Evolutionary conservation across 129 eudicot species (phyloP), one percentile per base, ranked within the genome.

Genomic region (Escallonia herrerae): DNA sequence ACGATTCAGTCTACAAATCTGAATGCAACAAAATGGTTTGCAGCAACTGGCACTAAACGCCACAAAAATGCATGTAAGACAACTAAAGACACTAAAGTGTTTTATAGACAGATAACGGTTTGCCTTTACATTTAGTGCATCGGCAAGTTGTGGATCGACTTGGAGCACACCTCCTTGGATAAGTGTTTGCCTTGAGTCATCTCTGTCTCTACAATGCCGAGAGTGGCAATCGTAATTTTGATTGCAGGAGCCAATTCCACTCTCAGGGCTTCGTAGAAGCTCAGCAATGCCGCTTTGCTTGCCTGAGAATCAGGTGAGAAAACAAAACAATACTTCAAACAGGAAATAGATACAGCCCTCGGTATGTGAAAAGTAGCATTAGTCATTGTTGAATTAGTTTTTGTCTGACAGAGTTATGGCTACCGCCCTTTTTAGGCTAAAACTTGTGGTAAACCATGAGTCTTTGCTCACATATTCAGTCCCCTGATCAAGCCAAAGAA

Each of bases 281-380:
- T 51, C 3, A 78, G 66, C 75, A 81, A 43, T 66, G 87, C 90
- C 52, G 86, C 84, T 81, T 84, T 84, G 48, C 87, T 85, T 63
- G 87, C 87, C 85, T 85, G 82, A 12, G 72, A 49, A 22, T 22
- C 33, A 22, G 33, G 33, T 22, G 33, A 22, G 33, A 22, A 22
- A 22, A 22, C 33, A 22, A 22, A 22, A 22, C 33, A 22, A 22
- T 22, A 22, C 33, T 22, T 22, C 33, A 22, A 22, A 22, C 33
- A 22, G 1, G 33, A 22, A 22, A 22, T 22, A 22, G 33, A 22
- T 22, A 22, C 33, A 22, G 33, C 33, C 33, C 33, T 22, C 33
- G 1, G 33, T 1, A 22, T 22, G 33, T 22, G 33, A 22, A 22
- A 22, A 22, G 33, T 22, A 22, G 33, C 33, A 22, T 22, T 22